Percentiles rank a stretch among this genome's conserved stretches.
These are phyloP conservation scores for Solanum pimpinellifolium DNA, from an alignment of 257 asterid genomes.

Conservation along the genomic window DNA sequence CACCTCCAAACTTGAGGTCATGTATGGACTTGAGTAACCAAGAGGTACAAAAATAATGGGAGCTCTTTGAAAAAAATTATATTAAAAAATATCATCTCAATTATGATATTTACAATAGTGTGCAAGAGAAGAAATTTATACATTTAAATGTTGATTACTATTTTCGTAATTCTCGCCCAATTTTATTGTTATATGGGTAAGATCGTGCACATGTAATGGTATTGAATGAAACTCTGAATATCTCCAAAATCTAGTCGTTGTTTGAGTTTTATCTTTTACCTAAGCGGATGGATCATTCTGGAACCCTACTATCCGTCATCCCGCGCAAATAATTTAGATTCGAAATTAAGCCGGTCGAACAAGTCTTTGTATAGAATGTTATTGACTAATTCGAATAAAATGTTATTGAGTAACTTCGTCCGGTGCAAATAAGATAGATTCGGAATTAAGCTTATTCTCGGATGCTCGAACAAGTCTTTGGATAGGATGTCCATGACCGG, in stretches of 20 bases:
- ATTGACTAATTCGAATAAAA: not conserved
- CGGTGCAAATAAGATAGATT: not conserved
- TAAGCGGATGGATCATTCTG: not conserved
- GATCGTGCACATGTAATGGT: not conserved
- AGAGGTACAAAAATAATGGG: not conserved
- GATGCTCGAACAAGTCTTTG: not conserved
- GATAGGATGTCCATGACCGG: not conserved
- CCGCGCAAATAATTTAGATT: not conserved
- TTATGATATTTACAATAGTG: not conserved
- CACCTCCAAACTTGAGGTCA: not conserved
- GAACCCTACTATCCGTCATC: not conserved
- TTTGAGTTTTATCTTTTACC: not conserved
- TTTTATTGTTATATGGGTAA: not conserved
- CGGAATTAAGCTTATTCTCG: fast-evolving
- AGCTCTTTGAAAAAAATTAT: not conserved
- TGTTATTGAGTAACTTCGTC: not conserved
- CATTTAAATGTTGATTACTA: not conserved
- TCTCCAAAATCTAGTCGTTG: not conserved
- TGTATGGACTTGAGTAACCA: not conserved
- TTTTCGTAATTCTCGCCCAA: not conserved
- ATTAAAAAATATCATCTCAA: no score
- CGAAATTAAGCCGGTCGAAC: not conserved
- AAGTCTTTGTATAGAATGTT: not conserved
- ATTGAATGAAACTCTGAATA: not conserved
- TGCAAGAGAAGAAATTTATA: not conserved